phyloP scores from a whole-genome alignment of 75 land plant species.

The Cunninghamia lanceolata region DNA sequence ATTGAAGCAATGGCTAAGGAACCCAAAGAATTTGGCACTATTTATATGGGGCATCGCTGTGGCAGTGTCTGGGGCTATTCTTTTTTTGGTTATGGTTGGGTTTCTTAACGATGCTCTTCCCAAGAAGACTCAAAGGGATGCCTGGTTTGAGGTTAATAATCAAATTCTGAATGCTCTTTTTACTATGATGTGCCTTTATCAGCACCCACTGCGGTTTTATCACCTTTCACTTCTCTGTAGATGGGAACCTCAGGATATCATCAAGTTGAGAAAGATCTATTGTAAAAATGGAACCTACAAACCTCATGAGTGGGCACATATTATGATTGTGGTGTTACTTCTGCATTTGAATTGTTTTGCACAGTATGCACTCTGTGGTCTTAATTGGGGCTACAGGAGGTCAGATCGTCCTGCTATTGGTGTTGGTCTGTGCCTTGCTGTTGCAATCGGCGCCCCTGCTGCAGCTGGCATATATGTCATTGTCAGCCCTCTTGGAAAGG shows the following conservation, averaged over 20 bases:
- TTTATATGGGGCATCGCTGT: constrained; percentile 63
- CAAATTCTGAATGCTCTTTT: constrained; percentile 87
- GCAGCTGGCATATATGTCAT: constrained; percentile 62
- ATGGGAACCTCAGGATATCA: constrained; percentile 60
- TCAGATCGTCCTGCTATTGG: constrained; percentile 64
- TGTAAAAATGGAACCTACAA: constrained; percentile 67
- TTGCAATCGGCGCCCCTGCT: constrained; percentile 65
- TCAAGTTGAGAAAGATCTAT: constrained; percentile 52
- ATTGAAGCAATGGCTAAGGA: constrained; percentile 57
- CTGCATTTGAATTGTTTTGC: constrained; percentile 80
- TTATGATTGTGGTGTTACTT: constrained; percentile 66
- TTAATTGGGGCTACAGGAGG: constrained; percentile 79
- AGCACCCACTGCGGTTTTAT: constrained; percentile 72
- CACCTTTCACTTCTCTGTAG: constrained; percentile 57
- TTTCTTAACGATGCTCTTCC: constrained; percentile 60
- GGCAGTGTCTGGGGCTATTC: constrained; percentile 60
- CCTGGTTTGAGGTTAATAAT: constrained; percentile 81
- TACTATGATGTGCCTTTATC: constrained; percentile 73
- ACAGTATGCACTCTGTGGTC: constrained; percentile 82
- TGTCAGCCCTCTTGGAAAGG: constrained; percentile 72
- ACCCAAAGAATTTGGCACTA: constrained; percentile 74
- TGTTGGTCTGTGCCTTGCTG: constrained; percentile 45
- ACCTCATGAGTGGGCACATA: constrained; percentile 78
- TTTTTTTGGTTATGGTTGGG: constrained; percentile 80
- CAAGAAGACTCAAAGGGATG: constrained; percentile 49